Conservation (phyloP, 371 early-diverging fungal genomes). For the Lichtheimia ramosa region DNA sequence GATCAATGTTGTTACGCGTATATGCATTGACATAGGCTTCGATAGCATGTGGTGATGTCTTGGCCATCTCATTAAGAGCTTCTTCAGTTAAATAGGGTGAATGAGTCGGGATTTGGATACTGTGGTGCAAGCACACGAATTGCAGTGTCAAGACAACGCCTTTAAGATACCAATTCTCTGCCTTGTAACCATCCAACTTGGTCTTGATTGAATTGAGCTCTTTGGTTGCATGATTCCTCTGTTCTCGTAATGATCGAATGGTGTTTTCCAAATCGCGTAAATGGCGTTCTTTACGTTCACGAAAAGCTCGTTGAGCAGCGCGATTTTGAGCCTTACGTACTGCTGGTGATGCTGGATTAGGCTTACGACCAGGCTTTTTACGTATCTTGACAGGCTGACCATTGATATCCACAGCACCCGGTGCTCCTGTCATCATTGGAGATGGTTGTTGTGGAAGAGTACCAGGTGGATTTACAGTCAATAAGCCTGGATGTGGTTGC, state of each 20-base stretch:
- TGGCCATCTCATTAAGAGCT: conserved; percentile 21
- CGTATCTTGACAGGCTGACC: conserved; percentile 24
- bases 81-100: conserved; percentile 25
- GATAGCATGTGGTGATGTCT: conserved; percentile 19
- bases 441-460: not conserved
- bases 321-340: conserved; percentile 75
- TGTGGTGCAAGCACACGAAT: conserved; percentile 28
- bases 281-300: conserved; percentile 72
- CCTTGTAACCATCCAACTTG: conserved; percentile 46
- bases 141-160: conserved; percentile 45
- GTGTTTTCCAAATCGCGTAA: conserved; percentile 60
- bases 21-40: conserved; percentile 26
- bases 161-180: conserved; percentile 55
- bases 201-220: conserved; percentile 45
- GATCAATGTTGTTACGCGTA: conserved; percentile 18
- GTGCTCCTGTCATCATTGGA: not conserved
- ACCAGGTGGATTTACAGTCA: not conserved
- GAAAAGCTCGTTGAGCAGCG: conserved; percentile 75
- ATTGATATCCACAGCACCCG: not conserved
- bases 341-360: conserved; percentile 57
- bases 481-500: not conserved
- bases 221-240: conserved; percentile 32
- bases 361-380: conserved; percentile 80
- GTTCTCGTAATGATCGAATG: conserved; percentile 60
- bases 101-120: conserved; percentile 21